Base-by-base conservation (phyloP, 345 rosid genomes). In the Heritiera littoralis region DNA sequence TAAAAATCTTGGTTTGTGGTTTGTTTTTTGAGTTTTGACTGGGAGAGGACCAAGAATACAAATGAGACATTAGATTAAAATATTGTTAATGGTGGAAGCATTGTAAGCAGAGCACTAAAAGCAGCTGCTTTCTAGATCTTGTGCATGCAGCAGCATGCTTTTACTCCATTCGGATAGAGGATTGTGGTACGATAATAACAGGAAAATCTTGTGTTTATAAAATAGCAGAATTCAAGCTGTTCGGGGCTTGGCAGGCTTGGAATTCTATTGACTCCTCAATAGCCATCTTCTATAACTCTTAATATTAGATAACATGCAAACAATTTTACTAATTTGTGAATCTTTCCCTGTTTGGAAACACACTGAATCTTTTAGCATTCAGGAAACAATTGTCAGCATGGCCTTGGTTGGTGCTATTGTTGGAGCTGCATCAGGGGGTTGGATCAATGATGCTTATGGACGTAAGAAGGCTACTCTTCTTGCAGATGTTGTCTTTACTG, bases 341-440 rank as follows among this genome's bases (percentile, higher is more conserved):
- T 20, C 40, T 20, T 18, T 65, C 48, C 58, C 52, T 61, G 20
- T 32, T 35, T 35, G 52, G 46, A 72, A 79, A 17, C n/a, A 46
- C 56, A n/a, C 45, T 66, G 13, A 65, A 73, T 70, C 61, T 56
- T 63, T 35, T 76, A 13, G 61, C 76, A 78, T 80, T 83, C 90
- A 96, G 99, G 99, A 96, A 91, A 96, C 98, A 63, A 96, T 96
- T 86, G 99, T 96, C 49, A 94, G 99, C 84, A 96, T 96, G 99
- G 98, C 98, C 67, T 74, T 94, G 88, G 92, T 96, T 68, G 99
- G 99, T 86, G 99, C 99, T 5, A 89, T 96, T 2, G 77, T 94
- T 32, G 99, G 99, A 82, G 99, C 99, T 54, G 95, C 97, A 60
- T 78, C 89, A 15, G 98, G 98, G 43, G 99, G 99, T 58, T 96